Evolutionary conservation across 176 grass and related monocot genomes (phyloP).

Genomic region (Themeda triandra): DNA sequence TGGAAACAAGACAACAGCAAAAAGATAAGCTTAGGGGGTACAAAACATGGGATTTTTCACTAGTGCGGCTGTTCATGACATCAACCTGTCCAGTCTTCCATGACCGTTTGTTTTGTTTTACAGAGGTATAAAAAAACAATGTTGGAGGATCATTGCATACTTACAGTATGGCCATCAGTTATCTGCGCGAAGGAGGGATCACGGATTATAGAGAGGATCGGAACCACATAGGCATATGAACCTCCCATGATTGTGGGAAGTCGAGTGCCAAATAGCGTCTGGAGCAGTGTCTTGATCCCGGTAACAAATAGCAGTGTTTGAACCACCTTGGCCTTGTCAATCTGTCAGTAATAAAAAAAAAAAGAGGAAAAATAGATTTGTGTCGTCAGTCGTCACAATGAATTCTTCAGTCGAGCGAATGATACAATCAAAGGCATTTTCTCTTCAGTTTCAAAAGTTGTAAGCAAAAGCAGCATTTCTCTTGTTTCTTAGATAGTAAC

Average conservation of each 20-base stretch:
- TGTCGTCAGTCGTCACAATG: neutral
- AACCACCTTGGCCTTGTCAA: slow-evolving; percentile 85
- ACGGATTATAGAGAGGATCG: slow-evolving; percentile 77
- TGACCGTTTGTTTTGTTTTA: neutral
- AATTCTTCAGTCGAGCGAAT: neutral
- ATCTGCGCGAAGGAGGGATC: slow-evolving; percentile 60
- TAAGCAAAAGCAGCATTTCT: neutral
- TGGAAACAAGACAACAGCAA: slow-evolving; percentile 35
- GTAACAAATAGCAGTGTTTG: slow-evolving; percentile 92
- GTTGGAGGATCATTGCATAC: neutral
- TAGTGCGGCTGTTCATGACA: neutral
- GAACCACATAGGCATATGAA: slow-evolving; percentile 80
- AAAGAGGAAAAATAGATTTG: neutral
- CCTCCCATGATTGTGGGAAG: slow-evolving; percentile 88
- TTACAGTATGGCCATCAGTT: slow-evolving; percentile 62
- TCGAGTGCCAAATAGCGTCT: slow-evolving; percentile 87
- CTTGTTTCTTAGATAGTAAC: neutral
- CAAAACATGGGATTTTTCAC: neutral
- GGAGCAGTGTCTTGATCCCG: slow-evolving; percentile 90
- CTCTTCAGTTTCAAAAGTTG: neutral
- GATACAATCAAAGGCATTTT: neutral
- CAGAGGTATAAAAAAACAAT: too few species aligned
- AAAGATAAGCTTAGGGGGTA: neutral
- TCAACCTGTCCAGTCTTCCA: neutral
- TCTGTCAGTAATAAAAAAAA: neutral